phyloP scores from a whole-genome alignment of 768 basidiomycete species.

The Pilatotrama ljubarskyi region DNA sequence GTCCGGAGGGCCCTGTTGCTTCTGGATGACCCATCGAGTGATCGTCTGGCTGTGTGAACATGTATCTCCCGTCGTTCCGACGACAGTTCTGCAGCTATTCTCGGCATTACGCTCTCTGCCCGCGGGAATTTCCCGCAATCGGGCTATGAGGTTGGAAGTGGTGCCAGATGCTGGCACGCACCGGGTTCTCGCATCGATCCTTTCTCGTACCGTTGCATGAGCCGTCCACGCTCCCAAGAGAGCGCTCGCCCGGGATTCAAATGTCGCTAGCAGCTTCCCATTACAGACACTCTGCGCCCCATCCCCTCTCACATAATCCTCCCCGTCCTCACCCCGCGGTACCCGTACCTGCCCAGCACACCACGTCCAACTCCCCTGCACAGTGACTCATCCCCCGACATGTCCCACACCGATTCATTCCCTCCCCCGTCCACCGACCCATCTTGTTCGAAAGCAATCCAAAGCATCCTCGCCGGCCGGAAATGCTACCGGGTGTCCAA shows the following conservation, averaged over 20 bases:
- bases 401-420: slow-evolving; percentile 1
- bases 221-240: background rate
- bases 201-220: background rate
- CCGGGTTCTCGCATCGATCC: background rate
- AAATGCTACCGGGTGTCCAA: slow-evolving; percentile 77
- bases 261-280: slow-evolving; percentile 14
- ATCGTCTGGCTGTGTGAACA: slow-evolving; percentile 3
- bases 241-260: slow-evolving; percentile 10
- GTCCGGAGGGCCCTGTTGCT: background rate
- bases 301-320: background rate
- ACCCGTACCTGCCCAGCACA: background rate
- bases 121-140: slow-evolving; percentile 2
- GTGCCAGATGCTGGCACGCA: background rate
- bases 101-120: background rate
- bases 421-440: slow-evolving; percentile 10
- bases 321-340: background rate
- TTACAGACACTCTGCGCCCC: slow-evolving; percentile 7
- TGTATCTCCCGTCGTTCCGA: background rate
- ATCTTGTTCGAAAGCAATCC: slow-evolving; percentile 50
- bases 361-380: background rate
- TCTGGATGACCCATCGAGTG: background rate
- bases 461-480: slow-evolving; percentile 64
- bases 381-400: background rate
- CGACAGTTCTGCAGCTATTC: background rate
- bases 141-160: background rate